Percentiles rank a stretch among this genome's conserved stretches.
phyloP scores from a whole-genome alignment of 31 red algal genomes.

The Asparagopsis taxiformis region DNA sequence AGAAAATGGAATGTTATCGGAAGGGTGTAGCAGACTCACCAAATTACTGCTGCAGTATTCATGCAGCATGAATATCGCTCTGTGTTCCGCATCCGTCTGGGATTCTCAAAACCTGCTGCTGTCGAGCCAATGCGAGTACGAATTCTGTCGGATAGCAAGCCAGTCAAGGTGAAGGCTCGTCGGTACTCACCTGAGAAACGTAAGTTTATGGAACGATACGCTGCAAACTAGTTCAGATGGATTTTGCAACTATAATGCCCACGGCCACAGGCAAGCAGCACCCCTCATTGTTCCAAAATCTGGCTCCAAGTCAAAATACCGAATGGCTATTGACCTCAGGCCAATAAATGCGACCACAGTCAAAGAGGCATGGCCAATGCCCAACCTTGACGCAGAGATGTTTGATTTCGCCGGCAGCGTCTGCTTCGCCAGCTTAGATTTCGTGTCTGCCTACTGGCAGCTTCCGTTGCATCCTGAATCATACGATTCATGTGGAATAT shows the following conservation, averaged over 20 bases:
- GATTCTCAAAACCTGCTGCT: not conserved
- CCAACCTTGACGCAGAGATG: slow-evolving; percentile 1
- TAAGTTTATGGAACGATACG: slow-evolving; percentile 10
- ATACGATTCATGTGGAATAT: not conserved
- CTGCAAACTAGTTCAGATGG: slow-evolving; percentile 8
- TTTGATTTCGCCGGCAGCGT: slow-evolving; percentile 2
- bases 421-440: slow-evolving; percentile 17
- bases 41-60: not conserved
- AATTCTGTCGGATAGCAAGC: not conserved
- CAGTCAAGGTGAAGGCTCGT: not conserved
- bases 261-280: not conserved
- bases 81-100: not conserved
- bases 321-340: slow-evolving; percentile 8
- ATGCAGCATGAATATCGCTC: not conserved
- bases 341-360: not conserved
- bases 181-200: slow-evolving; percentile 3
- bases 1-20: not conserved
- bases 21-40: not conserved
- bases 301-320: not conserved
- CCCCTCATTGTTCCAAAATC: slow-evolving; percentile 11
- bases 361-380: slow-evolving; percentile 10
- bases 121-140: slow-evolving; percentile 16
- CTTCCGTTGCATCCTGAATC: slow-evolving; percentile 6
- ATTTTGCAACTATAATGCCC: not conserved
- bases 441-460: slow-evolving; percentile 9